Percentiles rank a stretch among this genome's conserved stretches.
These are phyloP conservation scores for Fusarium nematophilum DNA, from an alignment of 2,329 filamentous ascomycete species.

Conservation along the genomic window DNA sequence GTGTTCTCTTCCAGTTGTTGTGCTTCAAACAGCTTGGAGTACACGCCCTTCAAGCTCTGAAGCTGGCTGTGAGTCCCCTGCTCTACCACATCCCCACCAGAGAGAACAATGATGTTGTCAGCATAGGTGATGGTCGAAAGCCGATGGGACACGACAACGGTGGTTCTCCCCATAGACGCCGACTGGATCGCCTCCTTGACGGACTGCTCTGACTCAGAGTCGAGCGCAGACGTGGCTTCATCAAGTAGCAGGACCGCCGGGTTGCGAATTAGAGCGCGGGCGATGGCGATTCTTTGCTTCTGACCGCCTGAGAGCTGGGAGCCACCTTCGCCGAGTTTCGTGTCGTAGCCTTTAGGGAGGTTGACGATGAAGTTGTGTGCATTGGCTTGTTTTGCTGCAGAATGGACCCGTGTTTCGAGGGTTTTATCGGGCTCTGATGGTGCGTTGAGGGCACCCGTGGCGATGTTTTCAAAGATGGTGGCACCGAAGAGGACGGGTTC, in stretches of 20 bases:
- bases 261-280: slow-evolving; percentile 7
- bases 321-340: slow-evolving; percentile 63
- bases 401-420: too few relatives aligned
- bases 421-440: slow-evolving; percentile 50
- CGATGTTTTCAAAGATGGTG: slow-evolving; percentile 59
- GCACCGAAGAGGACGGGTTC: slow-evolving; percentile 67
- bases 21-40: slow-evolving; percentile 16
- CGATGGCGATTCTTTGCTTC: slow-evolving; percentile 4
- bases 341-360: slow-evolving; percentile 64
- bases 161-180: neutral
- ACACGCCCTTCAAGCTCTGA: slow-evolving; percentile 1
- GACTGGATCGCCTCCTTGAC: slow-evolving; percentile 13
- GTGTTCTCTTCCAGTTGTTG: too few relatives aligned
- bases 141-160: slow-evolving; percentile 20
- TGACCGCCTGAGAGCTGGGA: slow-evolving; percentile 4
- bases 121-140: slow-evolving; percentile 17
- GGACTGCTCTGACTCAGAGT: slow-evolving; percentile 13
- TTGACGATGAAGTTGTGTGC: slow-evolving; percentile 59
- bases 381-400: slow-evolving; percentile 62
- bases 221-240: slow-evolving; percentile 7
- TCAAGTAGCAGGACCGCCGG: slow-evolving; percentile 10
- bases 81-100: too few relatives aligned
- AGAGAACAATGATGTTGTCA: slow-evolving; percentile 11
- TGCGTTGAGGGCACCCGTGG: slow-evolving; percentile 56
- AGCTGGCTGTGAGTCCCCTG: slow-evolving; percentile 69